A percentile compares a stretch with the other conserved stretches of the same genome.
phyloP scores from a whole-genome alignment of 345 rosid genomes.

The Salix dunnii region DNA sequence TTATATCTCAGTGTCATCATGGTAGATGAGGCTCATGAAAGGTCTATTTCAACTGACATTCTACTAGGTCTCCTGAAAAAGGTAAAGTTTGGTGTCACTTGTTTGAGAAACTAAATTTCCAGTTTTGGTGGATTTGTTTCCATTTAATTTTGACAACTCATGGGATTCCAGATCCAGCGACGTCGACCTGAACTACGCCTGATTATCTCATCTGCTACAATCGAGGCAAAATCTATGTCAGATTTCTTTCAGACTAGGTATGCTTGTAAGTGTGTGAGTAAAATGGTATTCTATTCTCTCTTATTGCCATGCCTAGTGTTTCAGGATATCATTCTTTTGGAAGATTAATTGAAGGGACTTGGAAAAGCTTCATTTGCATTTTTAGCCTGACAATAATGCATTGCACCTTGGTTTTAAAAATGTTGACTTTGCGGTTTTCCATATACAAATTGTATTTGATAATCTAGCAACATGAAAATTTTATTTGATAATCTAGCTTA shows the following conservation, averaged over 20 bases:
- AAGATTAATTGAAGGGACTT: not conserved
- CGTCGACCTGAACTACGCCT: slow-evolving; percentile 88
- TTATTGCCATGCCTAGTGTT: not conserved
- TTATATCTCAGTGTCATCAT: slow-evolving; percentile 70
- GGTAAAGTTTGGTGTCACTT: slow-evolving; percentile 37
- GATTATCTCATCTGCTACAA: slow-evolving; percentile 92
- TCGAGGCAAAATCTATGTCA: slow-evolving; percentile 83
- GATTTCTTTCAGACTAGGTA: slow-evolving; percentile 78
- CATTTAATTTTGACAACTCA: slow-evolving; percentile 1
- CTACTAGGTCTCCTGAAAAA: slow-evolving; percentile 90
- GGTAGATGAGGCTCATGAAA: slow-evolving; percentile 99
- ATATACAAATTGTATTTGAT: no score
- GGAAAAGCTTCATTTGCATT: no score
- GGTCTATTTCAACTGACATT: slow-evolving; percentile 94
- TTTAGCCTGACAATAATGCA: no score
- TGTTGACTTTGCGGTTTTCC: not conserved
- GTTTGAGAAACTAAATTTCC: not conserved
- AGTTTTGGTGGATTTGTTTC: slow-evolving; percentile 5
- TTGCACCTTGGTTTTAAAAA: not conserved
- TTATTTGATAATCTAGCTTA: not conserved
- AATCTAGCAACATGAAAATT: not conserved
- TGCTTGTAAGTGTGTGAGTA: slow-evolving; percentile 13
- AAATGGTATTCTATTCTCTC: not conserved
- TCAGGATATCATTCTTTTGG: not conserved
- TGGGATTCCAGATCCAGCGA: slow-evolving; percentile 61